Evolutionary conservation across 306 rosid genomes (phyloP), one percentile per base, ranked within the genome.

Genomic region (Ziziphus jujuba): DNA sequence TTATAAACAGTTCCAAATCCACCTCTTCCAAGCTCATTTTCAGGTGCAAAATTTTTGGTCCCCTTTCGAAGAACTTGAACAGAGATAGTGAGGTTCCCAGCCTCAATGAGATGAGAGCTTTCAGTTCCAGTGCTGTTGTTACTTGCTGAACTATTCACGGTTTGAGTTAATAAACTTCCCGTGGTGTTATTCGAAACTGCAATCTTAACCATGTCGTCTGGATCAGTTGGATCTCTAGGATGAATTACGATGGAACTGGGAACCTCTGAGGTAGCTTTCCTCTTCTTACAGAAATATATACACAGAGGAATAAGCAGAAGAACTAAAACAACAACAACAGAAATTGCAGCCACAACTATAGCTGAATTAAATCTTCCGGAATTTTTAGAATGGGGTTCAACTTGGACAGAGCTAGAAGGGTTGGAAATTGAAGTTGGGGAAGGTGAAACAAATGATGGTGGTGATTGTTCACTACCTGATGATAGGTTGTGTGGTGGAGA

Each of bases 1-100:
- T 77, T 87, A 75, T 91, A 91, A 68, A 91, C 97, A 57, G 87
- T 82, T 49, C 96, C 97, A 81, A 91, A 91, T 49, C 97, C 97
- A 5, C 96, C 97, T 2, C 77, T 87, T 20, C 96, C 97, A 15
- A 91, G 85, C 77, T 86, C 95, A 67, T 88, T 86, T 72, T 84
- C 83, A 2, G 86, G 68, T 8, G 89, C 74, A 71, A 88, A 91
- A 65, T 74, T 49, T 1, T 82, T 65, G 22, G 97, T 88, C 53
- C 80, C 89, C 77, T 86, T 86, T 56, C 87, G 84, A 9, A 91
- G 87, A 54, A 86, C 81, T 77, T 88, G 91, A 65, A 88, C 82
- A 0, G 96, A 81, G 48, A 88, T 85, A 11, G 82, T 64, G 21
- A 80, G 84, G 68, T 79, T 86, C 17, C 88, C 90, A 23, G 71